These are phyloP conservation scores for Leucoagaricus sp. DNA, from an alignment of 1,284 basidiomycete species.

Conservation along the genomic window DNA sequence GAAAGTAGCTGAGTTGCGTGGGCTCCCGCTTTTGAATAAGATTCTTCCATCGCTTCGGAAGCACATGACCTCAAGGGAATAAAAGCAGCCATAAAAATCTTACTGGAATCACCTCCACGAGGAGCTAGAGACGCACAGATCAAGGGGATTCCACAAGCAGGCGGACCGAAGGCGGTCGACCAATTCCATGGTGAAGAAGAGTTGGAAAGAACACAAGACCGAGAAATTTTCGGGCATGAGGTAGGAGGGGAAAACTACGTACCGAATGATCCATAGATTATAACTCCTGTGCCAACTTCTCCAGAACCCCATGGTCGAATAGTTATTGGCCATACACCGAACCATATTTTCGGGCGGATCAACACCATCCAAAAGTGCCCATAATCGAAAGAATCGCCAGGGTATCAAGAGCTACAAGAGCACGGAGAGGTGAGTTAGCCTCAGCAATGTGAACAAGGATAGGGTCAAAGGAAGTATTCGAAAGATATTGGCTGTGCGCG, in stretches of 20 bases:
- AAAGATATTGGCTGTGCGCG: no score
- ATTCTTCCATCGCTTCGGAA: no score
- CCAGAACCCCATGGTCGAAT: conserved; percentile 94
- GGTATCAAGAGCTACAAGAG: conserved; percentile 81
- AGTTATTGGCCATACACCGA: conserved; percentile 98
- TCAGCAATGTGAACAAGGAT: not conserved
- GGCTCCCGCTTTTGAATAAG: not conserved
- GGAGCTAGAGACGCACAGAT: no score
- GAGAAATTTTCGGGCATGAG: conserved; percentile 6
- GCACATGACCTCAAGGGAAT: not conserved
- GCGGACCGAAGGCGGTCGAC: no score
- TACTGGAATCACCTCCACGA: not conserved
- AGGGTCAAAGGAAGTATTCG: not conserved
- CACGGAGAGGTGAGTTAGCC: not conserved
- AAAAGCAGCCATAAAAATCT: no score
- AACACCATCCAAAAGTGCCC: conserved; percentile 88
- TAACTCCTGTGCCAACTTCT: conserved; percentile 95
- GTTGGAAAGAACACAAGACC: not conserved
- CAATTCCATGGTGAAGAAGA: no score
- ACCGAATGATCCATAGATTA: conserved; percentile 95
- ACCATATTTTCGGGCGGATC: conserved; percentile 99
- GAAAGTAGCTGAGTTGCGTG: not conserved
- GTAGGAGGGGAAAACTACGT: conserved; percentile 18
- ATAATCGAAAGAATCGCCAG: conserved; percentile 97
- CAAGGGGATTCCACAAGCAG: no score